Evolutionary conservation across 345 rosid species (phyloP).

Genomic region (Tarenaya hassleriana): DNA sequence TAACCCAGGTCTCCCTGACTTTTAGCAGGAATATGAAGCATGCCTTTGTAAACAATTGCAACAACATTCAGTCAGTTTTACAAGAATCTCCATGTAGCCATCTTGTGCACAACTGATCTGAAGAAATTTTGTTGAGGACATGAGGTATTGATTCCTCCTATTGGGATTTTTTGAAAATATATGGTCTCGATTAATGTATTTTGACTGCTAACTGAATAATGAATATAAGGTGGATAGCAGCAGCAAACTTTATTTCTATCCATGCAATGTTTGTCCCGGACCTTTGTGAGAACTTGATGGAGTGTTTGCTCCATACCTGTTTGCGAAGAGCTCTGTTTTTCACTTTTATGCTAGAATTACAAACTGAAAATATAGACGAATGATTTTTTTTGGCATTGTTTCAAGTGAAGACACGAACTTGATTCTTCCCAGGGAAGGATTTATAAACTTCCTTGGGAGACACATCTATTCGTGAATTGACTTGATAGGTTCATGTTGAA

Average conservation of each 20-base stretch:
- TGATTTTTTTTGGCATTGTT: too few species aligned
- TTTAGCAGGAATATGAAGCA: conserved; percentile 28
- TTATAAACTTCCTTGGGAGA: too few species aligned
- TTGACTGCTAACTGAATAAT: conserved; percentile 7
- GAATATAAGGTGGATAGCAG: conserved; percentile 12
- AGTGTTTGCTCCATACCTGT: conserved; percentile 1
- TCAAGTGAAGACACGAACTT: too few species aligned
- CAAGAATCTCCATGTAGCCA: conserved; percentile 12
- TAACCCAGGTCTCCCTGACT: conserved; percentile 20
- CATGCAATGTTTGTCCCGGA: too few species aligned
- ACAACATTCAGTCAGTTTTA: conserved; percentile 12
- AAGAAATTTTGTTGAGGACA: conserved; percentile 20
- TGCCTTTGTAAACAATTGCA: conserved; percentile 15
- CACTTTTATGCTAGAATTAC: background rate
- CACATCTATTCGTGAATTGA: too few species aligned
- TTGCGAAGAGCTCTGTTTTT: conserved; percentile 2
- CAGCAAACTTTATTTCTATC: too few species aligned
- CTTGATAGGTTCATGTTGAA: too few species aligned
- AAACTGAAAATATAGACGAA: too few species aligned
- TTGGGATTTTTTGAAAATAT: background rate
- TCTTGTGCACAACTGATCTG: conserved; percentile 21
- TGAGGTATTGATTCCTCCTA: conserved; percentile 25
- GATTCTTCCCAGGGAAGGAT: too few species aligned
- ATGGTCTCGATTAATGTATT: conserved; percentile 2
- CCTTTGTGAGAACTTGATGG: conserved; percentile 4